Evolutionary conservation across 352 stramenopile species (phyloP).

Genomic region (Pythium angustatum): DNA sequence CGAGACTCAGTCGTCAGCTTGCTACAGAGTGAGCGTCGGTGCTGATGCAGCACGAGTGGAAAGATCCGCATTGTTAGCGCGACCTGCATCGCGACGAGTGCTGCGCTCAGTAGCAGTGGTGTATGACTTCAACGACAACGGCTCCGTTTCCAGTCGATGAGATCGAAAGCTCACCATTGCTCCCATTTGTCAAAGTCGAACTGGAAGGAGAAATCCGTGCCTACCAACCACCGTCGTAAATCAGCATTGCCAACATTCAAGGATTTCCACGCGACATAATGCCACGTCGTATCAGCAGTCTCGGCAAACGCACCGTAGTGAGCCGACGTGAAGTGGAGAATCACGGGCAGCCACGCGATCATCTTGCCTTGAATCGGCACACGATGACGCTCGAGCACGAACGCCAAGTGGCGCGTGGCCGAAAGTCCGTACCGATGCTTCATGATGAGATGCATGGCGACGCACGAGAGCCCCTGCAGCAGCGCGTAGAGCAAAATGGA

Average conservation of each 20-base stretch:
- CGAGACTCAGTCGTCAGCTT: too few relatives aligned
- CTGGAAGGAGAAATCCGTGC: slow-evolving; percentile 29
- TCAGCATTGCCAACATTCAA: background rate
- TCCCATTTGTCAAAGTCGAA: slow-evolving; percentile 18
- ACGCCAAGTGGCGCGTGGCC: slow-evolving; percentile 25
- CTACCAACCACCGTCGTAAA: background rate
- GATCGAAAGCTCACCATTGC: background rate
- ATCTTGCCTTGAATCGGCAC: slow-evolving; percentile 27
- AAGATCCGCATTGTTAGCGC: too few relatives aligned
- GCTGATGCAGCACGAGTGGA: too few relatives aligned
- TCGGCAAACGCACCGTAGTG: slow-evolving; percentile 7
- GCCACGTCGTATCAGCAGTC: too few relatives aligned
- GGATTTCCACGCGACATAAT: too few relatives aligned
- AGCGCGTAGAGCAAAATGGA: slow-evolving; percentile 25
- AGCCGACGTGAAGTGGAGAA: slow-evolving; percentile 12
- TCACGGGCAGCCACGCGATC: slow-evolving; percentile 25
- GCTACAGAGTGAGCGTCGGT: too few relatives aligned
- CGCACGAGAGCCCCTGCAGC: slow-evolving; percentile 20
- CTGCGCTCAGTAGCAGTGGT: too few relatives aligned
- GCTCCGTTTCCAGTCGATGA: too few relatives aligned
- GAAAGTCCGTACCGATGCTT: slow-evolving; percentile 24
- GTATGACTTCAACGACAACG: too few relatives aligned
- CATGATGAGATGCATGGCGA: slow-evolving; percentile 26
- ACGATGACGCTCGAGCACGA: slow-evolving; percentile 24
- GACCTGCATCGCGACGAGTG: too few relatives aligned